phyloP scores from a whole-genome alignment of 148 eudicot species.

The Dianthus caryophyllus region DNA sequence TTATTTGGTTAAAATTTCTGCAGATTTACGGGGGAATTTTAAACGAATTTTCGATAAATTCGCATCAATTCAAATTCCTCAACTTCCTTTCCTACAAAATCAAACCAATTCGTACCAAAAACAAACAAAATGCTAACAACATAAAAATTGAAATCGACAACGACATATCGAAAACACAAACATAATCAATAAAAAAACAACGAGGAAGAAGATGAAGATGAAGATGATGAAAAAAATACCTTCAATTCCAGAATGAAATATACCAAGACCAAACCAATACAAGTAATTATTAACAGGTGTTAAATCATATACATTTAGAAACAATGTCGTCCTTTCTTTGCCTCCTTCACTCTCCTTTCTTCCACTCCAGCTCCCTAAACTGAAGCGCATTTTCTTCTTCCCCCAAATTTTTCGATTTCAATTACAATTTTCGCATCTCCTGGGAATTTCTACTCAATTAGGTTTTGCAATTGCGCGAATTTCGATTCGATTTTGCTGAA shows the following conservation, averaged over 20 bases:
- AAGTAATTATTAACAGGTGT: constrained; percentile 61
- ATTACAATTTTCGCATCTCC: background rate
- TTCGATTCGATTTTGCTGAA: background rate
- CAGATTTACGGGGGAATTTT: no score
- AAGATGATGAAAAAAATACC: constrained; percentile 30
- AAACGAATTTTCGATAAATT: no score
- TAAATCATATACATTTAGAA: constrained; percentile 70
- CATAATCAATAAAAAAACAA: background rate
- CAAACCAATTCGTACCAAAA: no score
- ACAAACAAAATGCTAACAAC: no score
- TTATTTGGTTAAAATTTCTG: no score
- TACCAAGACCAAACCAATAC: constrained; percentile 64
- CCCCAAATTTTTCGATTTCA: no score
- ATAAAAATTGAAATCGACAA: background rate
- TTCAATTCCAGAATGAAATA: constrained; percentile 77
- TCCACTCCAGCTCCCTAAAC: constrained; percentile 34
- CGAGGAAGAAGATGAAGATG: background rate
- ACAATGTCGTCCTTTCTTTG: constrained; percentile 33
- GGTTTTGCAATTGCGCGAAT: background rate
- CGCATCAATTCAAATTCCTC: no score
- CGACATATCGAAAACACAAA: background rate
- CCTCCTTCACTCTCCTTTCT: constrained; percentile 31
- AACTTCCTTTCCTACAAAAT: no score
- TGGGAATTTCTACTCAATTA: background rate
- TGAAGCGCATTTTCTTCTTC: constrained; percentile 44